Evolutionary conservation across 148 eudicot genomes (phyloP).

Genomic region (Drosera capensis): DNA sequence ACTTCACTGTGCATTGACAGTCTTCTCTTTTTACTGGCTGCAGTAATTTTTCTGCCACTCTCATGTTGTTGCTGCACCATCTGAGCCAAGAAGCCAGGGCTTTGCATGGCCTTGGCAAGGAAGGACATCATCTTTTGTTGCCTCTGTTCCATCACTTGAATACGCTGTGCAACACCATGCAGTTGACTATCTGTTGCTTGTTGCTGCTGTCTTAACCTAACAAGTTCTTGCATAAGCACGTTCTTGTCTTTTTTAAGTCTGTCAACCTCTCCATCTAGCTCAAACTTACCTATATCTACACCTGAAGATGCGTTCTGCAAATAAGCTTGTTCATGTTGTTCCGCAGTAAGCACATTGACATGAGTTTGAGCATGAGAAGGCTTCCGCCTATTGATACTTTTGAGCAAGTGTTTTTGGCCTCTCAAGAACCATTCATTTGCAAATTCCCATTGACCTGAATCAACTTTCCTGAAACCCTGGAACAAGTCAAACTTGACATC

Average conservation of each 20-base stretch:
- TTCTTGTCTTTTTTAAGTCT: slow-evolving; percentile 64
- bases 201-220: slow-evolving; percentile 65
- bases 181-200: slow-evolving; percentile 58
- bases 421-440: slow-evolving; percentile 62
- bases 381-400: slow-evolving; percentile 57
- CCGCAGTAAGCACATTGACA: no score
- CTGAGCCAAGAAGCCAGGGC: slow-evolving; percentile 61
- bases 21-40: slow-evolving; percentile 62
- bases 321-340: slow-evolving; percentile 19
- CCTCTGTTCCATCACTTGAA: slow-evolving; percentile 63
- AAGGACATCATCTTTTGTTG: slow-evolving; percentile 81
- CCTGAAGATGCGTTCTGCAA: slow-evolving; percentile 33
- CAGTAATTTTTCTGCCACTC: slow-evolving; percentile 30
- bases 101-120: slow-evolving; percentile 78
- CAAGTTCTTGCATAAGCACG: slow-evolving; percentile 69
- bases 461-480: slow-evolving; percentile 77
- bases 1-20: slow-evolving; percentile 50
- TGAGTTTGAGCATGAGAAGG: slow-evolving; percentile 26
- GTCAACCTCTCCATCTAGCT: slow-evolving; percentile 62
- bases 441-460: slow-evolving; percentile 63
- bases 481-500: background rate
- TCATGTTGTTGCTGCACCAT: slow-evolving; percentile 53
- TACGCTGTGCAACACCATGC: slow-evolving; percentile 59
- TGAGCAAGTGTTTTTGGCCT: slow-evolving; percentile 63
- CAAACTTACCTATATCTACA: slow-evolving; percentile 54